Evolutionary conservation across 305 asterid genomes (phyloP).

Genomic region (Solanum hybrid): DNA sequence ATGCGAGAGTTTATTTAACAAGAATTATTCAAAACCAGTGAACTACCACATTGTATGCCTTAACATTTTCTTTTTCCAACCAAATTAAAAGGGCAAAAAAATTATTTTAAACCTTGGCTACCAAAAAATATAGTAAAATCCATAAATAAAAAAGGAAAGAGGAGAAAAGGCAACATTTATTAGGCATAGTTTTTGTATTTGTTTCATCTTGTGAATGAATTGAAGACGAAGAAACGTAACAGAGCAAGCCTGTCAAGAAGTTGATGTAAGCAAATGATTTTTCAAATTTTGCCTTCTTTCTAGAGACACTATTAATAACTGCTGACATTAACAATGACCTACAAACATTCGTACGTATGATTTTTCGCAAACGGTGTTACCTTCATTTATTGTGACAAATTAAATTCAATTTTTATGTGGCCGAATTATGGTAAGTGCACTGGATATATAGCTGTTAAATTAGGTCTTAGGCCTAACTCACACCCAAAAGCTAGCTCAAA

Average conservation of each 20-base stretch:
- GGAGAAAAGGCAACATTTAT: neutral
- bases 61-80: neutral
- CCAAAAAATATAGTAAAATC: neutral
- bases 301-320: neutral
- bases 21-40: neutral
- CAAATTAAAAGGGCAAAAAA: neutral
- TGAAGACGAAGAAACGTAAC: neutral
- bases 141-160: neutral
- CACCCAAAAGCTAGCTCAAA: neutral
- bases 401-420: neutral
- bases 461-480: neutral
- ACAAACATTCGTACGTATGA: neutral
- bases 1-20: too few species aligned
- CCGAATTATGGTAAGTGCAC: too few species aligned
- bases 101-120: neutral
- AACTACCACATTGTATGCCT: neutral
- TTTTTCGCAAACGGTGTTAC: neutral
- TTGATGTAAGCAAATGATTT: neutral
- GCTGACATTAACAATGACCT: neutral
- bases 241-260: constrained; percentile 1
- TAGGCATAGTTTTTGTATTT: neutral
- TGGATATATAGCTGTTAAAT: too few species aligned
- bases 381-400: neutral
- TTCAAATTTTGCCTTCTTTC: neutral
- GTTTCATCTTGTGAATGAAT: constrained; percentile 1